A percentile compares a stretch with the other conserved stretches of the same genome.
These are phyloP conservation scores for Aspergillus sp. DNA, from an alignment of 2,329 filamentous ascomycete species.

Conservation along the genomic window DNA sequence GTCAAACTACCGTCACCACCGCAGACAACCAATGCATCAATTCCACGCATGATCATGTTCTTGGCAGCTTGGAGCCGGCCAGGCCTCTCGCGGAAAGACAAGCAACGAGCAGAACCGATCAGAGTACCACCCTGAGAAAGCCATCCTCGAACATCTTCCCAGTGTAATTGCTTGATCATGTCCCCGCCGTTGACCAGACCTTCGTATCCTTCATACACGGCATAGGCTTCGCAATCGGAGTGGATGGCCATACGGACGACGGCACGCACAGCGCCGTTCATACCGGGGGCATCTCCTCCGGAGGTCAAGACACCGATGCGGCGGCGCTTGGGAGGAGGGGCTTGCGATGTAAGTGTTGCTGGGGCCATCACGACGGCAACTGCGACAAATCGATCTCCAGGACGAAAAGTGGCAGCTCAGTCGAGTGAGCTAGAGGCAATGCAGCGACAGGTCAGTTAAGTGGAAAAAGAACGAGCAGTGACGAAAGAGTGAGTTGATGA, in stretches of 20 bases:
- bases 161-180: slow-evolving; percentile 82
- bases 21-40: slow-evolving; percentile 94
- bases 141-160: slow-evolving; percentile 94
- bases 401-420: slow-evolving; percentile 10
- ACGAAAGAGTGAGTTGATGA: slow-evolving; percentile 12
- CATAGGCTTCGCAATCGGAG: slow-evolving; percentile 75
- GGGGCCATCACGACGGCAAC: slow-evolving; percentile 20
- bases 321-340: slow-evolving; percentile 49
- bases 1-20: slow-evolving; percentile 96
- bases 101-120: slow-evolving; percentile 92
- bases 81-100: slow-evolving; percentile 83
- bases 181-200: slow-evolving; percentile 86
- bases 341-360: slow-evolving; percentile 15
- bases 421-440: slow-evolving; percentile 4
- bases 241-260: slow-evolving; percentile 90
- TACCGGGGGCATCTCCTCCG: slow-evolving; percentile 89
- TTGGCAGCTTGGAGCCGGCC: slow-evolving; percentile 84
- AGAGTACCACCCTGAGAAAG: slow-evolving; percentile 91
- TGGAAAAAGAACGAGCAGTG: slow-evolving; percentile 9
- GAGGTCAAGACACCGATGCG: slow-evolving; percentile 90
- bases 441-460: slow-evolving; percentile 8
- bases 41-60: slow-evolving; percentile 90
- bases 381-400: slow-evolving; percentile 7
- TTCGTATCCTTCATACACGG: slow-evolving; percentile 92
- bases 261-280: slow-evolving; percentile 88